Evolutionary conservation across 257 asterid species (phyloP), one percentile per base, ranked within the genome.

Genomic region (Plectranthus barbatus): DNA sequence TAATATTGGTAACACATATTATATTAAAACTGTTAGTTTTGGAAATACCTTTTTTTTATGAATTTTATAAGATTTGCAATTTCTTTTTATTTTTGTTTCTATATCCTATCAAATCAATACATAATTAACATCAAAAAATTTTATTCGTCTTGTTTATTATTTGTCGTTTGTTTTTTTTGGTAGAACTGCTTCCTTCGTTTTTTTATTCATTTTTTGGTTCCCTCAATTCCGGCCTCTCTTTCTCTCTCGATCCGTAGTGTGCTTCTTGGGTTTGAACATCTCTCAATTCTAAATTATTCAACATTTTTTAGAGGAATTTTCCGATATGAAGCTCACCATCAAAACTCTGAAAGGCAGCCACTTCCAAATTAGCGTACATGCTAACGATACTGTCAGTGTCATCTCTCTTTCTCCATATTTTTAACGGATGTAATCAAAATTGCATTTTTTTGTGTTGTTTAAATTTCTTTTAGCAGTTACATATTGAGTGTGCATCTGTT

Each of bases 261-360:
- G 21, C 62, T 71, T 52, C 54, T 67, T 71, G 81, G 77, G 81
- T 76, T 76, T 58, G 61, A 15, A 40, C 19, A 23, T n/a, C n/a
- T n/a, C n/a, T n/a, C n/a, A n/a, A n/a, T 45, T 47, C 26, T 45
- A 54, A n/a, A 46, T 6, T 9, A 58, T 41, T 58, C 17, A 3
- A 4, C 21, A 55, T 49, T 36, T 57, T 67, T 44, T 36, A 6
- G 67, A n/a, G 14, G 41, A 51, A 63, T 66, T 74, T 23, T 76
- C 72, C 54, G 83, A 76, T 37, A 90, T 90, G 97, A 87, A 90
- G 85, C 95, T 91, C 75, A 87, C 91, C 62, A 96, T 91, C 67
- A 91, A 91, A 70, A 91, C 98, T 68, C 95, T 91, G 55, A 88
- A 91, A 68, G 96, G 96, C 76, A 88, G 91, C 79, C 94, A 88